Conservation (phyloP, 2,329 filamentous ascomycete genomes). For the Plenodomus tracheiphilus region DNA sequence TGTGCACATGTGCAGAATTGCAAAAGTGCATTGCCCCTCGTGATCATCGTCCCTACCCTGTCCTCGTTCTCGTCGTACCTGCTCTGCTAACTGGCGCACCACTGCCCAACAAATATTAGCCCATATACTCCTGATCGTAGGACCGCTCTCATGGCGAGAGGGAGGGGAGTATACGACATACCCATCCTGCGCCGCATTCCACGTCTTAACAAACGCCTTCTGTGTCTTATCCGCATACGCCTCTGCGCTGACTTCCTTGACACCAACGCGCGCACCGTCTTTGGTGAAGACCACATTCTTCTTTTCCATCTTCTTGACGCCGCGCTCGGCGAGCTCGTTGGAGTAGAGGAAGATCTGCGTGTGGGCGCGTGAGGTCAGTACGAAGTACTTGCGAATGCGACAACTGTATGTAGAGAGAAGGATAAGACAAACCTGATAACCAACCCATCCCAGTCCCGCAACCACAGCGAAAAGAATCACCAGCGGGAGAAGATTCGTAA, state of each 20-base stretch:
- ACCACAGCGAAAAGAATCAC: constrained; percentile 65
- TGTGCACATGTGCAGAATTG: not conserved
- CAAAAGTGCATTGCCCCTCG: not conserved
- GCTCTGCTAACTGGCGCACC: not conserved
- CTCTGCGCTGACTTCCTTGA: constrained; percentile 70
- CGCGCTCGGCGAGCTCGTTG: constrained; percentile 66
- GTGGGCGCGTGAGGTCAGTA: constrained; percentile 5
- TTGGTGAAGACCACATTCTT: constrained; percentile 77
- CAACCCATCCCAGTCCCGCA: constrained; percentile 63
- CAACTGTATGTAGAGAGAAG: not conserved
- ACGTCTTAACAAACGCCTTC: constrained; percentile 57
- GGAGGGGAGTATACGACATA: not conserved
- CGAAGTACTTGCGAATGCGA: not conserved
- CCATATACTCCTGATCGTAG: not conserved
- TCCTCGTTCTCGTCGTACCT: not conserved
- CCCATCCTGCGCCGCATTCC: constrained; percentile 46
- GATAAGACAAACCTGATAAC: constrained; percentile 59
- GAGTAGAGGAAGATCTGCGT: constrained; percentile 66
- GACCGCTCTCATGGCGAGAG: not conserved
- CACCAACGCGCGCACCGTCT: constrained; percentile 71
- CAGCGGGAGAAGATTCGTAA: constrained; percentile 64
- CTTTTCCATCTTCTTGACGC: constrained; percentile 71
- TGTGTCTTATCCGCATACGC: constrained; percentile 75
- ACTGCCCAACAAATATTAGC: not conserved
- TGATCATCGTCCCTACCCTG: not conserved